A percentile compares a stretch with the other conserved stretches of the same genome.
phyloP scores from a whole-genome alignment of 2,329 filamentous ascomycete genomes.

The Diplodia seriata region DNA sequence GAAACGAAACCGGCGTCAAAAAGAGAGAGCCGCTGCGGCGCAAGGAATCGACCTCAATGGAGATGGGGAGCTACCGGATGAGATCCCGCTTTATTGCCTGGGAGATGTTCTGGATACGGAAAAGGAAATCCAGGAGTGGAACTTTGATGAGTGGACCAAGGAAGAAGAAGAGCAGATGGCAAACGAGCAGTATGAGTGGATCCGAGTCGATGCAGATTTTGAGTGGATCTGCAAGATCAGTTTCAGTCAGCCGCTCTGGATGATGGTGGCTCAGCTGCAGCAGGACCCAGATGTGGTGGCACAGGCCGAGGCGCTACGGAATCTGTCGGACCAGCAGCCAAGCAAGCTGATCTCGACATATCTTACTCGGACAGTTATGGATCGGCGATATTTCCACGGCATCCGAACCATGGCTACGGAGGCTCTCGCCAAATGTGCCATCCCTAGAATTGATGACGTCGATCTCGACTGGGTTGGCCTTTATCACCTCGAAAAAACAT shows the following conservation, averaged over 20 bases:
- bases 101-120: constrained; percentile 87
- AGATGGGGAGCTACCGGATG: constrained; percentile 69
- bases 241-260: constrained; percentile 86
- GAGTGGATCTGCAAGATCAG: constrained; percentile 94
- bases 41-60: constrained; percentile 67
- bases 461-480: constrained; percentile 78
- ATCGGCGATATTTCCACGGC: constrained; percentile 90
- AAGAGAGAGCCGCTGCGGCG: constrained; percentile 73
- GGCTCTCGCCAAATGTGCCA: constrained; percentile 78
- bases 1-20: constrained; percentile 83
- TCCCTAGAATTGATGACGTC: constrained; percentile 51
- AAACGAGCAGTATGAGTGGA: constrained; percentile 97
- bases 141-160: constrained; percentile 84
- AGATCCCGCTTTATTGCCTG: constrained; percentile 86
- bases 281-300: constrained; percentile 97
- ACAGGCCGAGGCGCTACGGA: constrained; percentile 76
- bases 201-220: constrained; percentile 96
- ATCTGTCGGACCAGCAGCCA: constrained; percentile 69
- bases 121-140: constrained; percentile 84
- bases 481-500: constrained; percentile 83
- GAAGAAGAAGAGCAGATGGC: constrained; percentile 93
- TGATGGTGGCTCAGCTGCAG: constrained; percentile 97
- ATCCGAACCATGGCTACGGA: constrained; percentile 86
- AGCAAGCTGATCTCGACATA: constrained; percentile 89
- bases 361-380: constrained; percentile 86